Base-by-base conservation (phyloP, 352 stramenopile genomes). In the Pythium pyrilobum region DNA sequence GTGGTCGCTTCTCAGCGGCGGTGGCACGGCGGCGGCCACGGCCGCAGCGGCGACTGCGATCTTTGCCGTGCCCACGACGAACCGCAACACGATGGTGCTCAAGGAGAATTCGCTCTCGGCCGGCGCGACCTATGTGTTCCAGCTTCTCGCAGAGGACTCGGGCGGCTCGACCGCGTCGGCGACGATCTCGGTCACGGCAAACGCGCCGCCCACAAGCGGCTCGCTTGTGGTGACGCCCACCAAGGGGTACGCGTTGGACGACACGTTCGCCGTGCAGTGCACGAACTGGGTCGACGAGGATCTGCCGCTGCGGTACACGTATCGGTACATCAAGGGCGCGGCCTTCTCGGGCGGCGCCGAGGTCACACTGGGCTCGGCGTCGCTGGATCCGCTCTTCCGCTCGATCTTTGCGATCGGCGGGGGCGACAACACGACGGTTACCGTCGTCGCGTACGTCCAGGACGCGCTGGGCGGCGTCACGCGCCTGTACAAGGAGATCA, bases 251-350 rank as follows among this genome's bases (percentile, higher is more conserved):
- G 64, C 76, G 0, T 55, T 89, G 6, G 71, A 85, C 39, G 72
- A 83, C 47, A 71, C 64, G 15, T 89, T 89, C 25, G 45, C 63
- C 3, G 47, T 83, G 2, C 59, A 76, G 3, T 69, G 68, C 11
- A 73, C 58, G 16, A 67, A 83, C 40, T 89, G 79, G 79, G 79
- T 87, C 0, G 79, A 87, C 32, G 79, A 85, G 32, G 76, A 86
- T 39, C 43, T 72, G 43, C 79, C 79, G 11, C 56, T 89, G 1
- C 72, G 71, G 36, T 89, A 85, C 60, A 78, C 72, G n/a, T 89
- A 82, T 60, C 79, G 72, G 51, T 89, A 89, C 51, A 89, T 89
- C 36, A 77, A 78, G 21, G 79, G 74, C 2, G 52, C 66, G 0
- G 63, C 74, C 0, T 82, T 69, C 39, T 81, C 68, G 0, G 67